phyloP scores from a whole-genome alignment of 2,329 filamentous ascomycete species.

The Colletotrichum tabaci region DNA sequence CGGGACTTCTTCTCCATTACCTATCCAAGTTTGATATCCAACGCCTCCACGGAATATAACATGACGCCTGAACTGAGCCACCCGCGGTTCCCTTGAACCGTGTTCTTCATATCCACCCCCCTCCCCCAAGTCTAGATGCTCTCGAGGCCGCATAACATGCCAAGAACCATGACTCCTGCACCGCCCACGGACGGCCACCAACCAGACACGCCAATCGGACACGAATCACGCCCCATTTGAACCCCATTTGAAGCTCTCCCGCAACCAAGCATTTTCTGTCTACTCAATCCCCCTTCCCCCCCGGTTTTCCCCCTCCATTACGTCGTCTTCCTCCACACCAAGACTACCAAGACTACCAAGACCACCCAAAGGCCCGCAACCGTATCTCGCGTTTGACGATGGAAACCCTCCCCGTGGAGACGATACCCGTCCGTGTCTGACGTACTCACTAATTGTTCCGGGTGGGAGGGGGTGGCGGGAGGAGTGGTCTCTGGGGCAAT shows the following conservation, averaged over 20 bases:
- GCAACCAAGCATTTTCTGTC: not conserved
- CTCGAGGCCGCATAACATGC: not conserved
- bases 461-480: too few relatives aligned
- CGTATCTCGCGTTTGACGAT: not conserved
- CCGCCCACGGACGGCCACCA: not conserved
- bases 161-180: not conserved
- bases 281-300: too few relatives aligned
- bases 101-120: too few relatives aligned
- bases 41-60: not conserved
- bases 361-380: not conserved
- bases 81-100: too few relatives aligned
- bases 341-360: not conserved
- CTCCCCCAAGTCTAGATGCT: not conserved
- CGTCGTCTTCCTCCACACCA: not conserved
- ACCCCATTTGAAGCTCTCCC: not conserved
- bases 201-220: not conserved
- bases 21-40: not conserved
- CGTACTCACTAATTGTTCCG: too few relatives aligned
- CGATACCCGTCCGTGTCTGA: too few relatives aligned
- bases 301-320: not conserved
- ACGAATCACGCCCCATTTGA: not conserved
- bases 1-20: not conserved
- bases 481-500: too few relatives aligned
- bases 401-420: not conserved
- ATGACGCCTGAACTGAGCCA: not conserved